phyloP scores from a whole-genome alignment of 192 early-diverging fungal genomes.

The Obelidium mucronatum region DNA sequence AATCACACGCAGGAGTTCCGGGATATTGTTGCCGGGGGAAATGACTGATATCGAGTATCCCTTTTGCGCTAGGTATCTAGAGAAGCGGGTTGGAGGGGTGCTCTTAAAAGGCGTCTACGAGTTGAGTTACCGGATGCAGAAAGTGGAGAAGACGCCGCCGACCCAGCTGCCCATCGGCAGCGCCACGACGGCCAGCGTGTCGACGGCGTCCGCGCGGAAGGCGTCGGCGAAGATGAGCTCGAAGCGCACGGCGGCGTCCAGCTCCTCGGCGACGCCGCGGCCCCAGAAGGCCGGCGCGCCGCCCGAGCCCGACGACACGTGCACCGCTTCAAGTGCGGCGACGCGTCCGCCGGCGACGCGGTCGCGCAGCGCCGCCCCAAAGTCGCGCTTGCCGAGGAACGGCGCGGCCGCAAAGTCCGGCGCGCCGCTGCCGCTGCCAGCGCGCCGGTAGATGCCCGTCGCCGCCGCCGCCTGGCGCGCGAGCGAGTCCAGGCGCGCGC shows the following conservation, averaged over 20 bases:
- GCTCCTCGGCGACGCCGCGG: conserved; percentile 4
- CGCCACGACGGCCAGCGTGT: conserved; percentile 26
- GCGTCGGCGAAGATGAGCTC: conserved; percentile 35
- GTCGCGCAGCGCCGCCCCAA: background rate
- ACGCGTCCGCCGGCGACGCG: background rate
- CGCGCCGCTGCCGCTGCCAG: background rate
- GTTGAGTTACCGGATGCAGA: background rate
- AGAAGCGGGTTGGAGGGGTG: background rate
- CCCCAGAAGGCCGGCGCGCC: conserved; percentile 37
- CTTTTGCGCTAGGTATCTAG: conserved; percentile 22
- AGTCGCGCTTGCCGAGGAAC: conserved; percentile 1
- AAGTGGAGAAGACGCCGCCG: conserved; percentile 38
- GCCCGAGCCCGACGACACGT: conserved; percentile 30
- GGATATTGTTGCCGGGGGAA: conserved; percentile 31
- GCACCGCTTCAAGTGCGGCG: conserved; percentile 20
- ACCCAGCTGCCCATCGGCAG: conserved; percentile 40
- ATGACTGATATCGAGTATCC: conserved; percentile 30
- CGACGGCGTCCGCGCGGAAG: conserved; percentile 10
- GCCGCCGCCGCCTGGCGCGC: background rate
- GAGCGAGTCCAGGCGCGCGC: background rate
- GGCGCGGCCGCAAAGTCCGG: background rate
- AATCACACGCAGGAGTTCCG: conserved; percentile 36
- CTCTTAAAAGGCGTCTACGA: background rate
- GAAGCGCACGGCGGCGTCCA: conserved; percentile 27
- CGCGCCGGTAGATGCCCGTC: background rate